Evolutionary conservation across 345 rosid genomes (phyloP).

Genomic region (Salix koriyanagi): DNA sequence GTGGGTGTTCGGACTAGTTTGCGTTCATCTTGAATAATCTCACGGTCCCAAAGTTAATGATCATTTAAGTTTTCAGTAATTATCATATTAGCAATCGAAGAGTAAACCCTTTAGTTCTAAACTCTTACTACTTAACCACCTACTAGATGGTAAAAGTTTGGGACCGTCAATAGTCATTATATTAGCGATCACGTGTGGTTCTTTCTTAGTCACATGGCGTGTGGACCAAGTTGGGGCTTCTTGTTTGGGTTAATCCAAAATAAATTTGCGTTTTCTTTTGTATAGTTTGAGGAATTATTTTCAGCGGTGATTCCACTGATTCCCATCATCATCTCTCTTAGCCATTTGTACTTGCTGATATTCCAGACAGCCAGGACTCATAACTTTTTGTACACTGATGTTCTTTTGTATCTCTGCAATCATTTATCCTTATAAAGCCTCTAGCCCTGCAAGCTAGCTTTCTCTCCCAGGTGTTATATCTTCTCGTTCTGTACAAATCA

Average conservation of each 20-base stretch:
- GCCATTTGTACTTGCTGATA: neutral
- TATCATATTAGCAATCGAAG: too few relatives aligned
- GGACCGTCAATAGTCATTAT: too few relatives aligned
- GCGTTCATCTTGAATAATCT: too few relatives aligned
- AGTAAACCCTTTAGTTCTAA: too few relatives aligned
- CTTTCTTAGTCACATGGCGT: too few relatives aligned
- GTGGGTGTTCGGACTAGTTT: too few relatives aligned
- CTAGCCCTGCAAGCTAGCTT: neutral
- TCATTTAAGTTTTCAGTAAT: fast-evolving
- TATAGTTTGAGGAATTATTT: neutral
- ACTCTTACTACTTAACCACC: too few relatives aligned
- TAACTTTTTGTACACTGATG: neutral
- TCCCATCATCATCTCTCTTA: neutral
- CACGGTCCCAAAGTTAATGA: too few relatives aligned
- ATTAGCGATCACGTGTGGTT: too few relatives aligned
- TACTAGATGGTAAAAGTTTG: too few relatives aligned
- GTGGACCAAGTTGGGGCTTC: neutral
- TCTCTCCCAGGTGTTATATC: too few relatives aligned
- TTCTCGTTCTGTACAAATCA: neutral
- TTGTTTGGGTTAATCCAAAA: neutral
- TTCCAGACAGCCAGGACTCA: neutral
- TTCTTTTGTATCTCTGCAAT: neutral
- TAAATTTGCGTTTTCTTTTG: neutral
- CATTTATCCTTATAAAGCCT: neutral
- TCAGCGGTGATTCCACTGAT: neutral